Percentiles rank a stretch among this genome's conserved stretches.
These are phyloP conservation scores for Pneumocystis canis DNA, from an alignment of 1,139 yeast species.

Conservation along the genomic window DNA sequence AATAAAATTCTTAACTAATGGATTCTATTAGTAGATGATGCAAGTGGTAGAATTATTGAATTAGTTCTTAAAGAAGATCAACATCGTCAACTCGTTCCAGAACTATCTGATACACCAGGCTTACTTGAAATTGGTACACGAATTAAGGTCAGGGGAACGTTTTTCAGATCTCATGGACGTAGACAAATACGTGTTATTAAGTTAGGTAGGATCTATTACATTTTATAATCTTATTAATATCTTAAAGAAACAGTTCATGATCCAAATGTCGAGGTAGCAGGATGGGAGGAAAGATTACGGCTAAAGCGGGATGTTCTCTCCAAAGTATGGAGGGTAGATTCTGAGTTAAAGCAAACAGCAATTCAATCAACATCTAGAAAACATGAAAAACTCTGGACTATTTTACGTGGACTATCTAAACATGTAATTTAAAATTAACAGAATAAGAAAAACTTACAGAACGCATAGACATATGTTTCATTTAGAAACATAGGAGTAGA, in stretches of 20 bases:
- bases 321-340: slow-evolving; percentile 5
- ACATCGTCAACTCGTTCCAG: not conserved
- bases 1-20: not conserved
- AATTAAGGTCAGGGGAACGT: slow-evolving; percentile 7
- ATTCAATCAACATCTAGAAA: not conserved
- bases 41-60: slow-evolving; percentile 8
- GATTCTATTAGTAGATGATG: slow-evolving; percentile 5
- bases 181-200: slow-evolving; percentile 5
- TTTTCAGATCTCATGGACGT: not conserved
- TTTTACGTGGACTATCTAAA: not conserved
- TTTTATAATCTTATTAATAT: not conserved
- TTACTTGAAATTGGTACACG: slow-evolving; percentile 6
- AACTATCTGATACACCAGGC: not conserved
- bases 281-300: slow-evolving; percentile 9
- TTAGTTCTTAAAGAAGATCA: not conserved
- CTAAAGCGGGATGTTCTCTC: slow-evolving; percentile 4
- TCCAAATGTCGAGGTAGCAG: slow-evolving; percentile 3
- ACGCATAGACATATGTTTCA: not conserved
- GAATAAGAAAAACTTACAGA: not conserved
- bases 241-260: slow-evolving; percentile 1
- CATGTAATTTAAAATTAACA: not conserved
- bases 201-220: not conserved
- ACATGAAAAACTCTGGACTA: not conserved
- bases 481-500: not conserved
- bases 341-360: not conserved